Conservation (phyloP, 2,329 filamentous ascomycete genomes). For the Nothophaeocryptopus gaeumannii region DNA sequence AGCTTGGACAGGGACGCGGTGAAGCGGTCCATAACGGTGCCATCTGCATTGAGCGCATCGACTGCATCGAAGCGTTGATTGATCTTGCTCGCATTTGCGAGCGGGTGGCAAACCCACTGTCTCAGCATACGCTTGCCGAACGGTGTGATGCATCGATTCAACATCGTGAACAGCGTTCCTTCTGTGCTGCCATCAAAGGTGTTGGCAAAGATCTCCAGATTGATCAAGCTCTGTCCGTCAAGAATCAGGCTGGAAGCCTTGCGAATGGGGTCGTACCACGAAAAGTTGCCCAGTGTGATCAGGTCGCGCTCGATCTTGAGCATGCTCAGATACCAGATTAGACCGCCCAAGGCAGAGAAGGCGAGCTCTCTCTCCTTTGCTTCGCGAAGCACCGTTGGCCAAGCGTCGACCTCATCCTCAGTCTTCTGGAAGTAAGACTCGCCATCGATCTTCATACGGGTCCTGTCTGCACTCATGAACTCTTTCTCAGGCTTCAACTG, state of each 20-base stretch:
- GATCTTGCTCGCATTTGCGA: slow-evolving; percentile 82
- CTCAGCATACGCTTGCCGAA: slow-evolving; percentile 96
- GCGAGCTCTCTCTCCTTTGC: slow-evolving; percentile 73
- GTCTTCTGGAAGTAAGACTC: slow-evolving; percentile 71
- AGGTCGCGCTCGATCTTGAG: slow-evolving; percentile 87
- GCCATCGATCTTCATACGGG: slow-evolving; percentile 74
- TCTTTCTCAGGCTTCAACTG: slow-evolving; percentile 81
- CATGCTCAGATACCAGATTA: slow-evolving; percentile 77
- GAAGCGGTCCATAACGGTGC: slow-evolving; percentile 78
- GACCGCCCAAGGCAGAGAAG: slow-evolving; percentile 87
- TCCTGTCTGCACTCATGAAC: slow-evolving; percentile 84
- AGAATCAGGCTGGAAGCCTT: slow-evolving; percentile 86
- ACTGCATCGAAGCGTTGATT: slow-evolving; percentile 93
- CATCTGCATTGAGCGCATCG: slow-evolving; percentile 83
- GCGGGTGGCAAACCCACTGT: slow-evolving; percentile 94
- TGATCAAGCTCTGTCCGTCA: slow-evolving; percentile 94
- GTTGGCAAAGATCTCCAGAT: slow-evolving; percentile 95
- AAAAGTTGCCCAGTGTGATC: slow-evolving; percentile 85
- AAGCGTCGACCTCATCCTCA: slow-evolving; percentile 59
- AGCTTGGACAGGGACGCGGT: slow-evolving; percentile 83
- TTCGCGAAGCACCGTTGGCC: slow-evolving; percentile 73
- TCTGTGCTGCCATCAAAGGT: slow-evolving; percentile 80
- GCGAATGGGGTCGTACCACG: slow-evolving; percentile 87
- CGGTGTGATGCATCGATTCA: slow-evolving; percentile 92
- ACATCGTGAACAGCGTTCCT: slow-evolving; percentile 82